Percentiles rank a stretch among this genome's conserved stretches.
These are phyloP conservation scores for Suhomyces vadensis DNA, from an alignment of 805 yeast species.

Conservation along the genomic window DNA sequence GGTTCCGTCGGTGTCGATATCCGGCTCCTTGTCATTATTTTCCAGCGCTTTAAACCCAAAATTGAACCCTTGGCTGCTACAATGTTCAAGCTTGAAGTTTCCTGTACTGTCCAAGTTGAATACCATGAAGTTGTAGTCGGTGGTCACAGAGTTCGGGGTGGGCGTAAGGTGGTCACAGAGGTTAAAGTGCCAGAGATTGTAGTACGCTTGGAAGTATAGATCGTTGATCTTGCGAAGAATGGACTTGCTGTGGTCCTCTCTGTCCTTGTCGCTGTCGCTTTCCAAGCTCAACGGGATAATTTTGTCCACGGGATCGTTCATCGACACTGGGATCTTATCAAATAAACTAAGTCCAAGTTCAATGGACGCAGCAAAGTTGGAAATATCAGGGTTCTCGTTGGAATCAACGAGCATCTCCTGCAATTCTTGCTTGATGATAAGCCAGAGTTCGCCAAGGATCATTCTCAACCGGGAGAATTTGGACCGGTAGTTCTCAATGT, in stretches of 20 bases:
- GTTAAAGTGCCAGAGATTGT: conserved; percentile 77
- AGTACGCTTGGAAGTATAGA: conserved; percentile 61
- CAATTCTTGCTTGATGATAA: conserved; percentile 55
- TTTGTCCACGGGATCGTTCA: conserved; percentile 38
- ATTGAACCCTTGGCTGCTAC: conserved; percentile 62
- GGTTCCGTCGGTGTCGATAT: conserved; percentile 2
- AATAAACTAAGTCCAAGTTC: conserved; percentile 60
- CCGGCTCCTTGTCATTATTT: conserved; percentile 7
- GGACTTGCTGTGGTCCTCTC: conserved; percentile 34
- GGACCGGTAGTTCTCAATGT: conserved; percentile 58
- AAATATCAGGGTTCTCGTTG: conserved; percentile 1
- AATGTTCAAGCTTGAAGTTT: conserved; percentile 48
- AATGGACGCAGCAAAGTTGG: conserved; percentile 41
- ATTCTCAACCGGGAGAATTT: conserved; percentile 63
- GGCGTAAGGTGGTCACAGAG: conserved; percentile 51
- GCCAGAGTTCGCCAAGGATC: conserved; percentile 66
- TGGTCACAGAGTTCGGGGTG: neutral
- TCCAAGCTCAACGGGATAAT: conserved; percentile 41
- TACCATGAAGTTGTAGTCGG: conserved; percentile 46
- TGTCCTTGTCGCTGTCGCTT: neutral
- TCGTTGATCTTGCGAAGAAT: conserved; percentile 56
- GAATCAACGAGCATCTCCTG: conserved; percentile 39
- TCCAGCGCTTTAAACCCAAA: conserved; percentile 47
- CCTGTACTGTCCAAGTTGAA: conserved; percentile 45
- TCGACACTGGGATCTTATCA: conserved; percentile 59